These are phyloP conservation scores for Tuber borchii DNA, from an alignment of 495 filamentous ascomycete genomes.

Conservation along the genomic window DNA sequence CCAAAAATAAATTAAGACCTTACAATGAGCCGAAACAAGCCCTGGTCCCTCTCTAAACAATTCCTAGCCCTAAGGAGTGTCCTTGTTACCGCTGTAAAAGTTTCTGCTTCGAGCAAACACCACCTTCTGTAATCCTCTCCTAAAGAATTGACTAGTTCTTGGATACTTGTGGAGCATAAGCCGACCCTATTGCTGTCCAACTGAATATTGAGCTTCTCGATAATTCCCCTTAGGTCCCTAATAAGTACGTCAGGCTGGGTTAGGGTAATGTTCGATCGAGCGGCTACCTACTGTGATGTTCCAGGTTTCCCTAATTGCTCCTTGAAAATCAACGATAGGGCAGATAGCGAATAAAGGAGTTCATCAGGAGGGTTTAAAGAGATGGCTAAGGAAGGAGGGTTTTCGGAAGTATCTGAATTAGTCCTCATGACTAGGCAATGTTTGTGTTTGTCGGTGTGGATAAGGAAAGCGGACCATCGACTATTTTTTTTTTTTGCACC, in stretches of 20 bases:
- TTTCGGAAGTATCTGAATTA: background rate
- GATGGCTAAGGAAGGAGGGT: too few relatives aligned
- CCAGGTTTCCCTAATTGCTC: background rate
- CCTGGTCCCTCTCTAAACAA: slow-evolving; percentile 32
- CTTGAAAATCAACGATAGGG: background rate
- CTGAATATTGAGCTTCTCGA: background rate
- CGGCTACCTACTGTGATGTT: background rate
- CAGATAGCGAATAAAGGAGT: background rate
- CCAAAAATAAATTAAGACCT: slow-evolving; percentile 19
- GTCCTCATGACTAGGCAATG: background rate
- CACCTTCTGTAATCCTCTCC: slow-evolving; percentile 28
- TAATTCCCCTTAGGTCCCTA: background rate
- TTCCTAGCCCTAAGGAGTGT: slow-evolving; percentile 21
- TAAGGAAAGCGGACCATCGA: background rate
- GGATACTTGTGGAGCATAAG: background rate
- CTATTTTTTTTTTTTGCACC: background rate
- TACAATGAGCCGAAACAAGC: slow-evolving; percentile 34
- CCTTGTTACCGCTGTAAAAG: slow-evolving; percentile 26
- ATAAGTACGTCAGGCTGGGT: background rate
- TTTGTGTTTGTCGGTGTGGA: background rate
- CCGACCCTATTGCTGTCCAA: background rate
- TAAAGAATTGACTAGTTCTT: background rate
- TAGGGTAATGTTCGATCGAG: background rate
- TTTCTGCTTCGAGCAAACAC: slow-evolving; percentile 26
- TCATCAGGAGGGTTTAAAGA: background rate